phyloP scores from a whole-genome alignment of 2,329 filamentous ascomycete species.

The Thelonectria rubi region DNA sequence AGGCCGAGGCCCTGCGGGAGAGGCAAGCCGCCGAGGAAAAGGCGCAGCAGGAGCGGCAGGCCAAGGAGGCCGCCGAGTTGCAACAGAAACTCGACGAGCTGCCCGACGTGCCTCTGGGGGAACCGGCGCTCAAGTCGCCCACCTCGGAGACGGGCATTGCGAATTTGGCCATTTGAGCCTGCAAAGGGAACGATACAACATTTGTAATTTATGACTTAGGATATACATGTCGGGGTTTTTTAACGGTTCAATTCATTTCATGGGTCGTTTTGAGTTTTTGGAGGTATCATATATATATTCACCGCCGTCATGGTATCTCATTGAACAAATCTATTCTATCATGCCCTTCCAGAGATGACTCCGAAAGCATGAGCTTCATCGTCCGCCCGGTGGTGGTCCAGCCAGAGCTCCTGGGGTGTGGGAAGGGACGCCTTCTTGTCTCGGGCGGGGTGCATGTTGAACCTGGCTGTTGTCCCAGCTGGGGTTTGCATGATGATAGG shows the following conservation, averaged over 20 bases:
- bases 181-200: constrained; percentile 41
- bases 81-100: constrained; percentile 64
- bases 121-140: constrained; percentile 43
- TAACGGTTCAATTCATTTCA: constrained; percentile 18
- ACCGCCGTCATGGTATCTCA: constrained; percentile 19
- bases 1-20: constrained; percentile 58
- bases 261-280: constrained; percentile 21
- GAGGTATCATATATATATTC: constrained; percentile 19
- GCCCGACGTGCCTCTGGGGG: constrained; percentile 50
- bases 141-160: constrained; percentile 52
- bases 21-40: constrained; percentile 52
- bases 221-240: constrained; percentile 20
- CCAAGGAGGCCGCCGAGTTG: constrained; percentile 56
- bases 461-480: neutral
- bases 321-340: constrained; percentile 10
- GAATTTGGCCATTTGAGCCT: constrained; percentile 42
- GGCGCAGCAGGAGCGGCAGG: constrained; percentile 55
- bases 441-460: neutral
- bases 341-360: neutral
- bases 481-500: neutral
- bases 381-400: neutral
- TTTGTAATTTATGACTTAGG: constrained; percentile 27
- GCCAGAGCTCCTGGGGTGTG: neutral
- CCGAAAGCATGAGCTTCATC: neutral
- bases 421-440: neutral